Evolutionary conservation across 495 filamentous ascomycete species (phyloP), one percentile per base, ranked within the genome.

Genomic region (Elasticomyces elasticus): DNA sequence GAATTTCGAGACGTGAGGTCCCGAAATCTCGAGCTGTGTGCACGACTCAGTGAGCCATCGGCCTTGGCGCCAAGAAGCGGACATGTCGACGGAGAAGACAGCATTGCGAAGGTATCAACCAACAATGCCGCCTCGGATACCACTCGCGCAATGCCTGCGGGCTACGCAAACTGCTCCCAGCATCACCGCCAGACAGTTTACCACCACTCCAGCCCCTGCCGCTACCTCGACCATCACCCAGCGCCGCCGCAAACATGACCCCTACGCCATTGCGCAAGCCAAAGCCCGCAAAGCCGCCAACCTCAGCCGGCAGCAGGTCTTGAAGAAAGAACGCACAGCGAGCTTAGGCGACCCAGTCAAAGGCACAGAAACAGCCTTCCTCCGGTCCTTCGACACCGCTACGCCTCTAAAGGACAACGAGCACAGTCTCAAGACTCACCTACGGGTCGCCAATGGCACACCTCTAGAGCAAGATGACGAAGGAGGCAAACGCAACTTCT

Each of bases 221-320:
- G 65, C 40, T 24, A 70, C 72, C 47, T 58, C 77, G 59, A 67
- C 72, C 42, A 60, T 63, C 52, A 65, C 44, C 27, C 62, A 73
- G 52, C 72, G 72, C 30, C 59, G 67, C 12, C 72, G 74, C 51
- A 73, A 77, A 62, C 75, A 76, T 54, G 81, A 89, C 58, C 79
- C 79, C 27, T 86, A 86, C 64, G 72, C 76, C 55, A 72, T 81
- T 63, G 84, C 84, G 1, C 84, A 87, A 71, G 77, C 85, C 22
- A 76, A 83, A 60, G 84, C 85, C 66, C 84, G 86, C 44, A 90
- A 87, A 67, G 80, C 80, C 22, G 86, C 82, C 52, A 94, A 94
- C 66, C 61, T 91, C 41, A 77, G 79, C 59, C 81, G 86, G 15
- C 87, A 82, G 59, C 74, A 76, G 53, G 79, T 76, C 40, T 78